A percentile compares a stretch with the other conserved stretches of the same genome.
Evolutionary conservation across 495 filamentous ascomycete genomes (phyloP).

Genomic region (Mytilinidion resinicola): DNA sequence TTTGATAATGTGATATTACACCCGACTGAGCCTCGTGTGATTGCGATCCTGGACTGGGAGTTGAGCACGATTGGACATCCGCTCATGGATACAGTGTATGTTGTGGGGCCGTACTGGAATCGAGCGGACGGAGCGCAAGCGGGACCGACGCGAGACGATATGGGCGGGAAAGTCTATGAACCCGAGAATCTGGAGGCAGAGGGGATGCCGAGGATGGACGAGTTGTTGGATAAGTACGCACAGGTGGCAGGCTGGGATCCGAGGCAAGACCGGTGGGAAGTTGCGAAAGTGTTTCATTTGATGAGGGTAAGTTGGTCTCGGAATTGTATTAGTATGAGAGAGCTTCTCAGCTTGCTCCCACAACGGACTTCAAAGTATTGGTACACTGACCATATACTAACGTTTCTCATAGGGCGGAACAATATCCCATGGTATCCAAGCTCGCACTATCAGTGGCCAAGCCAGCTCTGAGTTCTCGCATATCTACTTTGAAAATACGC

Average conservation of each 20-base stretch:
- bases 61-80: slow-evolving; percentile 24
- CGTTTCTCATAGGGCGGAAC: slow-evolving; percentile 10
- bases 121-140: neutral
- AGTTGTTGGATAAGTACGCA: slow-evolving; percentile 22
- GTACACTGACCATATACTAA: neutral
- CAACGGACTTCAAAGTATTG: too few species aligned
- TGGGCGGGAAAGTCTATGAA: slow-evolving; percentile 10
- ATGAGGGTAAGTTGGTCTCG: slow-evolving; percentile 13
- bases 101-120: slow-evolving; percentile 20
- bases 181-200: slow-evolving; percentile 3
- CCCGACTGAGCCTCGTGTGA: slow-evolving; percentile 23
- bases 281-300: slow-evolving; percentile 23
- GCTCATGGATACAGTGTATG: slow-evolving; percentile 24
- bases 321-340: neutral
- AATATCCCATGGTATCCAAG: slow-evolving; percentile 26
- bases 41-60: slow-evolving; percentile 25
- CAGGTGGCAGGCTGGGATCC: slow-evolving; percentile 17
- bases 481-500: slow-evolving; percentile 22
- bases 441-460: slow-evolving; percentile 23
- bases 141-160: slow-evolving; percentile 1
- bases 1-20: slow-evolving; percentile 26
- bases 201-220: slow-evolving; percentile 17
- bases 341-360: too few species aligned
- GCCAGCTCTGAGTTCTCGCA: slow-evolving; percentile 25
- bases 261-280: slow-evolving; percentile 20